Conservation (phyloP, 768 basidiomycete species). For the Tricholoma bakamatsutake region DNA sequence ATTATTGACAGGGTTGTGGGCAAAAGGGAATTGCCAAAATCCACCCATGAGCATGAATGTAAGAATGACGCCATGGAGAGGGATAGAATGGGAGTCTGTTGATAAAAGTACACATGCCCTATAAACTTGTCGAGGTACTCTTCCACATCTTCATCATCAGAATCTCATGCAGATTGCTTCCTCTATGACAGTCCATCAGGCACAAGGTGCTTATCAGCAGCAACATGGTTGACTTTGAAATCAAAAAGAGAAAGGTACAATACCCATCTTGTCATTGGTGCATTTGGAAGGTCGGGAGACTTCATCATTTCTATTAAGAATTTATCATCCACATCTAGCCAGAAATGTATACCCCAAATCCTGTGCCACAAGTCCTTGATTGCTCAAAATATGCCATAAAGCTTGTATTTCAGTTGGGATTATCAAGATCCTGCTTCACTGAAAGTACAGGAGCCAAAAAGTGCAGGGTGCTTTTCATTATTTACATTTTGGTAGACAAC, state of each 20-base stretch:
- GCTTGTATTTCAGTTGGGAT: conserved; percentile 28
- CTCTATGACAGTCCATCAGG: conserved; percentile 31
- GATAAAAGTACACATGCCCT: neutral
- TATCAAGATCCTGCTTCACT: conserved; percentile 24
- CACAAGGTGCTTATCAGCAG: conserved; percentile 20
- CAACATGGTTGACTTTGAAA: too few relatives aligned
- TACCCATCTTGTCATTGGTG: too few relatives aligned
- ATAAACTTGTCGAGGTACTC: conserved; percentile 17
- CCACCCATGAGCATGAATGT: neutral
- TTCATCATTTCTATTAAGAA: too few relatives aligned
- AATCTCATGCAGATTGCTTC: conserved; percentile 1
- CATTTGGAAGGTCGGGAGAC: too few relatives aligned
- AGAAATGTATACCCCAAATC: too few relatives aligned
- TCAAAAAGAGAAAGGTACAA: too few relatives aligned
- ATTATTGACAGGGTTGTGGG: neutral
- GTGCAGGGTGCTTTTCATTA: conserved; percentile 12
- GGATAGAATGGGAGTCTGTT: neutral
- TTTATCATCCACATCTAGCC: too few relatives aligned
- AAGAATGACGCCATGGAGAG: neutral
- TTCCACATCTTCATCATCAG: conserved; percentile 21
- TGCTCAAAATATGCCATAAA: conserved; percentile 28
- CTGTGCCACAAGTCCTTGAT: too few relatives aligned
- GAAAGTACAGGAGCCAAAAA: conserved; percentile 27
- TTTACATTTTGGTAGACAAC: conserved; percentile 23
- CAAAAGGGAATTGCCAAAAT: neutral